A percentile compares a stretch with the other conserved stretches of the same genome.
Evolutionary conservation across 192 early-diverging fungal genomes (phyloP).

Genomic region (Coemansia sp.): DNA sequence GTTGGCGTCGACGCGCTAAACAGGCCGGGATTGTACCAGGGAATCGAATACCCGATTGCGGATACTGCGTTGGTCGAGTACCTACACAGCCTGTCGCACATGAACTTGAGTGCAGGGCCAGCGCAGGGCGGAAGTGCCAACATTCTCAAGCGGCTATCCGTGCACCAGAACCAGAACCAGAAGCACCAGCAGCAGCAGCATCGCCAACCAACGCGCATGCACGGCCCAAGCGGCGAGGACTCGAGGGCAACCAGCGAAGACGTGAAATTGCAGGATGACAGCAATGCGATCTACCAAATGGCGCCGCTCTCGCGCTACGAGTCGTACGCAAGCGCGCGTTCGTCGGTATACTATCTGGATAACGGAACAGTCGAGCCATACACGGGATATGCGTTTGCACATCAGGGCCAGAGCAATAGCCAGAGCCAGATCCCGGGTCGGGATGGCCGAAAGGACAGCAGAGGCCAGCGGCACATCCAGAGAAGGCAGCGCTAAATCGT

Average conservation of each 20-base stretch:
- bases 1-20: constrained; percentile 21
- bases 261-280: constrained; percentile 17
- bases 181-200: constrained; percentile 12
- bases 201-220: not conserved
- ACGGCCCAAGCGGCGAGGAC: not conserved
- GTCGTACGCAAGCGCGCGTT: constrained; percentile 27
- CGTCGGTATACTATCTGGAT: constrained; percentile 46
- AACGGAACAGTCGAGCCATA: constrained; percentile 44
- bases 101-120: constrained; percentile 1
- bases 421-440: not conserved
- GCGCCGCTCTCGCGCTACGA: constrained; percentile 8
- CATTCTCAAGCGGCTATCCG: constrained; percentile 36
- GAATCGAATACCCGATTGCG: constrained; percentile 25
- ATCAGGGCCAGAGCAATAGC: constrained; percentile 13
- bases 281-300: constrained; percentile 10
- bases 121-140: constrained; percentile 7
- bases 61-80: constrained; percentile 34
- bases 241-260: constrained; percentile 7
- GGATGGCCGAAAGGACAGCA: not conserved
- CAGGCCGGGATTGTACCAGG: constrained; percentile 41
- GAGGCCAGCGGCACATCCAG: constrained; percentile 1
- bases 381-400: constrained; percentile 51
- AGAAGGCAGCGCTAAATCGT: not conserved
- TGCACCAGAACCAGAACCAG: no score
- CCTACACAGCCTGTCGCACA: constrained; percentile 38